Conservation (phyloP, 179 eudicot species). For the Spergularia azorica region DNA sequence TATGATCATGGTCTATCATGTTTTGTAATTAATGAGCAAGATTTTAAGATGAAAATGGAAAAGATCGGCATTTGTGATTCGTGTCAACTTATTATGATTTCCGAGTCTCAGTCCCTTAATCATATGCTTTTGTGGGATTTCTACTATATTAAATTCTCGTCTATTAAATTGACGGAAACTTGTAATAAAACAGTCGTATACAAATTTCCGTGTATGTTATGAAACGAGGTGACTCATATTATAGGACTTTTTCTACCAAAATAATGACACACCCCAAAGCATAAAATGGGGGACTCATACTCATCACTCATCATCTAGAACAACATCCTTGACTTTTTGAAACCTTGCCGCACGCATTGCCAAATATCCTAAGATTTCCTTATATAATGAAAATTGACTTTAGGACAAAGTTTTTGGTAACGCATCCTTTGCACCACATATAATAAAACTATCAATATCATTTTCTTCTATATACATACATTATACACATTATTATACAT, state of each 20-base stretch:
- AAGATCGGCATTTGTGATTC: too few species aligned
- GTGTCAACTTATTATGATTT: too few species aligned
- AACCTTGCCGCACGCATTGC: slow-evolving; percentile 35
- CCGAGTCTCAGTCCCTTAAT: too few species aligned
- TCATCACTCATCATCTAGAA: slow-evolving; percentile 27
- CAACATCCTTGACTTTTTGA: slow-evolving; percentile 32
- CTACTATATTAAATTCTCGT: too few species aligned
- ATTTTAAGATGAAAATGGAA: too few species aligned
- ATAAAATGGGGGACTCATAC: too few species aligned
- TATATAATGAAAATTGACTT: slow-evolving; percentile 23
- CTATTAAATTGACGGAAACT: too few species aligned
- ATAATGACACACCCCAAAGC: too few species aligned
- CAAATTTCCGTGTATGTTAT: background rate
- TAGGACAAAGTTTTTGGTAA: slow-evolving; percentile 20
- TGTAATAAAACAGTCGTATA: background rate
- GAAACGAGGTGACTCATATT: background rate
- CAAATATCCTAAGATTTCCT: slow-evolving; percentile 7
- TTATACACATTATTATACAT: background rate
- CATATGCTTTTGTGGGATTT: too few species aligned
- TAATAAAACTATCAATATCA: background rate
- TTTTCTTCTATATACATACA: slow-evolving; percentile 7
- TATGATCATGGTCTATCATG: too few species aligned
- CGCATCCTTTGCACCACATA: slow-evolving; percentile 1
- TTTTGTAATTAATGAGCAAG: too few species aligned
- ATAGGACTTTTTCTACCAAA: too few species aligned